These are phyloP conservation scores for Penicillium thymicola DNA, from an alignment of 2,329 filamentous ascomycete species.

Conservation along the genomic window DNA sequence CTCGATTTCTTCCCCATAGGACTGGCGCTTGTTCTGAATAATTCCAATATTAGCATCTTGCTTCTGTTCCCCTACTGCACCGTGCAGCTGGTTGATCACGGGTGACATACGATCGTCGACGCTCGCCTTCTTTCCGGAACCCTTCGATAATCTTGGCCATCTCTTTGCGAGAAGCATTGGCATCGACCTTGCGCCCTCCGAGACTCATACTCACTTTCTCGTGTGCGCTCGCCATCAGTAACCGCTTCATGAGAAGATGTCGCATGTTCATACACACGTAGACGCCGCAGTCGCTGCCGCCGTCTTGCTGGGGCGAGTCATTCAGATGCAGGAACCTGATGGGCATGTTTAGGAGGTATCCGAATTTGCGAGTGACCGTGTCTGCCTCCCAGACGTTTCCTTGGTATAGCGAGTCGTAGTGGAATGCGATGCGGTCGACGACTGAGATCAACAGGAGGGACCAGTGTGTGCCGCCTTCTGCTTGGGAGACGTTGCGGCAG, in stretches of 20 bases:
- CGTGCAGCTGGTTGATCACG: background rate
- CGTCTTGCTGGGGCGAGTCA: conserved; percentile 87
- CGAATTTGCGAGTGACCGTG: conserved; percentile 66
- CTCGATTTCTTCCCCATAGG: conserved; percentile 26
- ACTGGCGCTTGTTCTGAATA: conserved; percentile 17
- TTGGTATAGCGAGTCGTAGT: conserved; percentile 84
- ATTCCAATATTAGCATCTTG: background rate
- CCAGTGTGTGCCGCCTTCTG: conserved; percentile 95
- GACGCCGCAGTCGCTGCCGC: conserved; percentile 89
- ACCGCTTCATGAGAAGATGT: conserved; percentile 79
- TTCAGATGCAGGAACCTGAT: conserved; percentile 72
- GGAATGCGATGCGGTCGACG: conserved; percentile 87
- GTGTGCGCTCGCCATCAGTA: conserved; percentile 73
- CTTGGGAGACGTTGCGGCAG: conserved; percentile 67
- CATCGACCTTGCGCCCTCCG: conserved; percentile 78
- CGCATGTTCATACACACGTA: conserved; percentile 96
- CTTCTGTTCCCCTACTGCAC: background rate
- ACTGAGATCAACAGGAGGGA: conserved; percentile 84
- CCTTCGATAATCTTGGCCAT: conserved; percentile 88
- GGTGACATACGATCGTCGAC: conserved; percentile 69
- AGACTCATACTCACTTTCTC: conserved; percentile 95
- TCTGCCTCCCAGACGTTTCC: conserved; percentile 73
- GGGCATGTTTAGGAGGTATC: conserved; percentile 64
- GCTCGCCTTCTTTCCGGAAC: conserved; percentile 81
- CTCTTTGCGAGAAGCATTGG: conserved; percentile 75